phyloP scores from a whole-genome alignment of 768 basidiomycete species.

The Phanerodontia chrysosporium region DNA sequence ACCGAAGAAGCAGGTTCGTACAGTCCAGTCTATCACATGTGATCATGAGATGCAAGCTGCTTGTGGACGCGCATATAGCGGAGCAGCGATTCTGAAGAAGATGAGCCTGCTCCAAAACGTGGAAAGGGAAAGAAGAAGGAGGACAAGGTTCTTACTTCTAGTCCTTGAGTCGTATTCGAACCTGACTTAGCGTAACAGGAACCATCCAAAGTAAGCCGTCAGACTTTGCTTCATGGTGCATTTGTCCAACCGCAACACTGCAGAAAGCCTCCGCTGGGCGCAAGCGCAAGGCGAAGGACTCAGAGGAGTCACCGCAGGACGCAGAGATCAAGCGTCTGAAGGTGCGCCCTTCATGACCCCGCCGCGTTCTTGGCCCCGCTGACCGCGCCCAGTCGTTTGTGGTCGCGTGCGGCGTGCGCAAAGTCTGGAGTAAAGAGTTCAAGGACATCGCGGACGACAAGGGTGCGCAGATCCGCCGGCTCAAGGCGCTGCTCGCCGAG shows the following conservation, averaged over 20 bases:
- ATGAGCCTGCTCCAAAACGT: not conserved
- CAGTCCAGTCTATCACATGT: not conserved
- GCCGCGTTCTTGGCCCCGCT: too few relatives aligned
- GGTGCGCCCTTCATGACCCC: slow-evolving; percentile 30
- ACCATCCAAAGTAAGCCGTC: not conserved
- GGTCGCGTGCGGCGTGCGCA: slow-evolving; percentile 71
- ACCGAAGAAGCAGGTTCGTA: not conserved
- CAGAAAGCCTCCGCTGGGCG: slow-evolving; percentile 23
- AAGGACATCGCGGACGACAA: slow-evolving; percentile 41
- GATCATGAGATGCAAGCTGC: not conserved
- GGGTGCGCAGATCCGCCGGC: slow-evolving; percentile 58
- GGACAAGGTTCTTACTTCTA: not conserved
- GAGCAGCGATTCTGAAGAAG: not conserved
- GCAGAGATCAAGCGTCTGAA: slow-evolving; percentile 73
- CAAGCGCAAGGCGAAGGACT: slow-evolving; percentile 28
- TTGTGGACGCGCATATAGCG: not conserved
- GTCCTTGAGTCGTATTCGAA: too few relatives aligned
- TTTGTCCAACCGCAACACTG: not conserved
- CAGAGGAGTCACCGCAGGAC: slow-evolving; percentile 52
- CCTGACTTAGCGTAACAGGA: not conserved
- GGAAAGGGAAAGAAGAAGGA: not conserved
- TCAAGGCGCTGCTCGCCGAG: slow-evolving; percentile 60
- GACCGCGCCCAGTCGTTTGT: slow-evolving; percentile 51
- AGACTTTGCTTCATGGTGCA: not conserved
- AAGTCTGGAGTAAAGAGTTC: slow-evolving; percentile 73